Evolutionary conservation across 2,329 filamentous ascomycete species (phyloP), one percentile per base, ranked within the genome.

Genomic region (Emergomyces pasteurianus): DNA sequence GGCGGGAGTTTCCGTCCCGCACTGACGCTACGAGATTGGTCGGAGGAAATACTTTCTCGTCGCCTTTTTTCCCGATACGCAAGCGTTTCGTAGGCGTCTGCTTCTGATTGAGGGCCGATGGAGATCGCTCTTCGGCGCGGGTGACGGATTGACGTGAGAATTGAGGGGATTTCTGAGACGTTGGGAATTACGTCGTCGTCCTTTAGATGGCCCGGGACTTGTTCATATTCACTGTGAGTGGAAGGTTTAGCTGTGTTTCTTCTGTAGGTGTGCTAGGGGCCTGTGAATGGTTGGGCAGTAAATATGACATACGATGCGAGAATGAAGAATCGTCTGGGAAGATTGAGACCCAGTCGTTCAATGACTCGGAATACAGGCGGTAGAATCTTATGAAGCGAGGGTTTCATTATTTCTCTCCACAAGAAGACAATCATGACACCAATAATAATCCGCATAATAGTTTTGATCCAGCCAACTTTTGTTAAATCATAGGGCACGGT

Each of bases 61-160:
- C 86, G 77, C 61, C 80, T 79, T 65, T 86, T 83, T 67, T 96
- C 90, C 23, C 92, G 86, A 71, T 96, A 96, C 6, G 92, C 94
- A 56, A 99, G 80, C 23, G 91, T 90, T 77, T 99, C 94, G 75
- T 96, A 96, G 28, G 91, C 94, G 75, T 99, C 94, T 1, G 94
- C 94, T 63, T 92, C 92, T 53, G 92, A 96, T 75, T 97, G 94
- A 1, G 94, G 94, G 0, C 94, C 94, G 59, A 97, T 83, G 6
- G 91, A 96, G 40, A 97, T 85, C 38, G 91, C 88, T 58, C 94
- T 84, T 63, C 90, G 81, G 16, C 82, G 83, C 0, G 90, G 89
- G 66, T 92, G 86, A 28, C 90, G 85, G 53, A 97, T 89, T 49
- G 86, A 90, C 63, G 86, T 87, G 28, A 96, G 81, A 70, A 96